Evolutionary conservation across 139 green algal species (phyloP), one percentile per base, ranked within the genome.

Genomic region (Volvox africanus): DNA sequence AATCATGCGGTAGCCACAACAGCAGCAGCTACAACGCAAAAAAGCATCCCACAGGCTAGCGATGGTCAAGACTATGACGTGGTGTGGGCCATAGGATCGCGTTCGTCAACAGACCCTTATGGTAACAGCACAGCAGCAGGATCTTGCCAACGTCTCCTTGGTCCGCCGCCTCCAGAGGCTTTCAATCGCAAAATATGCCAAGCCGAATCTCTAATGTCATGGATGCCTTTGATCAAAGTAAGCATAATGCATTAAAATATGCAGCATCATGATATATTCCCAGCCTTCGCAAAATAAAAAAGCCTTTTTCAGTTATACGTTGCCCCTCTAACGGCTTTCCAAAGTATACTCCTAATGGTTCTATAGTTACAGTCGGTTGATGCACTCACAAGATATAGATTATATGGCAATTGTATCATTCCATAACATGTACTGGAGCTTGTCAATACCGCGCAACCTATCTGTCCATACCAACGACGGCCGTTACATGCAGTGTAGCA

Each of bases 331-430:
- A 24, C 21, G 21, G 5, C 24, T 14, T 82, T n/a, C 3, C 19
- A 82, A 82, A 82, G n/a, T n/a, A n/a, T n/a, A n/a, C n/a, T n/a
- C n/a, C n/a, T n/a, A 82, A 61, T 82, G 16, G 5, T 82, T 24
- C 55, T 61, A 82, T 5, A 55, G 20, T 26, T 20, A 61, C 30
- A 82, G 16, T 55, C 44, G 44, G 5, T 5, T 55, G 44, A 55
- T 55, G 65, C n/a, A n/a, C n/a, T n/a, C n/a, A n/a, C n/a, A n/a
- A n/a, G n/a, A 26, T 30, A 73, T 73, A 30, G 16, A 16, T 30
- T 73, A 73, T 73, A 28, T 73, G 21, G 2, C 65, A 28, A 73
- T 9, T 6, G 21, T 28, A 24, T 26, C 65, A 28, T 55, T 55
- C 5, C 9, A 28, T 30, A 73, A 24, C 65, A 26, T 24, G 65